These are phyloP conservation scores for Pichia sp. DNA, from an alignment of 1,139 yeast species.

Conservation along the genomic window DNA sequence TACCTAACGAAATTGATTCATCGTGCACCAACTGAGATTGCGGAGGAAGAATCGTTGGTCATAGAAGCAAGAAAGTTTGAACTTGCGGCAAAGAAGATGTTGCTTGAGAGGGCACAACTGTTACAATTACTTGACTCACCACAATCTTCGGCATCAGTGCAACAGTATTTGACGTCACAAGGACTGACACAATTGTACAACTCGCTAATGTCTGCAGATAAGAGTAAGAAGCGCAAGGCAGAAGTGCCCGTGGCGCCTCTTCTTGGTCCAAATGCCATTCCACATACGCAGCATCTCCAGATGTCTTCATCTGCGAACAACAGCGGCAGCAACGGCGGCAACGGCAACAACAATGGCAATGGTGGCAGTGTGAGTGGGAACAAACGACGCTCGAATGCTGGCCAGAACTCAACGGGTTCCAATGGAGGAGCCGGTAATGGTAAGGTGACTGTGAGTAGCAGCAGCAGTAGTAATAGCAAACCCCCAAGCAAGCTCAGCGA, in stretches of 20 bases:
- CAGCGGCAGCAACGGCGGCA: constrained; percentile 28
- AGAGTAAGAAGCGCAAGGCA: constrained; percentile 52
- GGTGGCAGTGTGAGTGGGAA: neutral
- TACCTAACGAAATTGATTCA: constrained; percentile 72
- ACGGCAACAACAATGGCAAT: neutral
- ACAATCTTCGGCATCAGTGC: constrained; percentile 68
- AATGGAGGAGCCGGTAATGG: constrained; percentile 16
- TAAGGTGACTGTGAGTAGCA: neutral
- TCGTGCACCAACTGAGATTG: constrained; percentile 93
- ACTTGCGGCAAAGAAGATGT: constrained; percentile 85
- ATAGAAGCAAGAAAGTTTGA: constrained; percentile 92
- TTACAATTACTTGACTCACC: constrained; percentile 84
- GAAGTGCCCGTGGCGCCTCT: constrained; percentile 54
- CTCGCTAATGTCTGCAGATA: constrained; percentile 74
- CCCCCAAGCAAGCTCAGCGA: constrained; percentile 34
- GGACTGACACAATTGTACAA: constrained; percentile 86
- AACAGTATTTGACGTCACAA: constrained; percentile 79
- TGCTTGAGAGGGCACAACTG: constrained; percentile 76
- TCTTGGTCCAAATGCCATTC: constrained; percentile 54
- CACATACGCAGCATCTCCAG: constrained; percentile 30
- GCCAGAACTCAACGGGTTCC: constrained; percentile 4
- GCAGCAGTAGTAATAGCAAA: neutral
- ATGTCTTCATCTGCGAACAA: constrained; percentile 32
- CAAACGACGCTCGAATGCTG: constrained; percentile 6
- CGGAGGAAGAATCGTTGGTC: constrained; percentile 92